Base-by-base conservation (phyloP, 768 basidiomycete genomes). In the Rhizopogon roseolus region DNA sequence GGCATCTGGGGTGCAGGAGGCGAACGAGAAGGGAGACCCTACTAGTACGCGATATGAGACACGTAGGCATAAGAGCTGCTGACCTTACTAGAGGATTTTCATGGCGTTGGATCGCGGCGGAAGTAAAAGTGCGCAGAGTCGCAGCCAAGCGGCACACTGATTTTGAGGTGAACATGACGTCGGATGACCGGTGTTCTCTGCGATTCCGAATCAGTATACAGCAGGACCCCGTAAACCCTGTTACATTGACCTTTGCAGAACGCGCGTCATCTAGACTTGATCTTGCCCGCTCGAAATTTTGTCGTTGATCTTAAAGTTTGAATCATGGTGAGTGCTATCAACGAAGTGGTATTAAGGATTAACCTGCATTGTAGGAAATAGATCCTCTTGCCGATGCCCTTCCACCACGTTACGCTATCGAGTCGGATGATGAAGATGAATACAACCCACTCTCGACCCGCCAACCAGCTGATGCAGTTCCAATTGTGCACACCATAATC, bases 361-460 rank as follows among this genome's bases (percentile, higher is more conserved):
- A 28, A 61, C n/a, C n/a, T 22, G 19, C 8, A 36, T 36, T 17
- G 29, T 22, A 80, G 82, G 77, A 84, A 56, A 55, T 73, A 25
- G 77, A 85, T 62, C 81, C 82, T 1, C 72, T 85, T 17, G 76
- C 75, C 54, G 84, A 85, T 60, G 71, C 71, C 46, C 69, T 71
- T 4, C 81, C 85, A 2, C 81, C 85, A 36, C 77, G 85, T 52
- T 75, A 86, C 56, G 79, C 79, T 37, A 67, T 85, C 46, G 85
- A 86, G 60, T 85, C 83, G 4, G 85, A 86, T 55, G 83, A 85
- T n/a, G 83, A 84, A 55, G 84, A 86, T 49, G 82, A 85, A 60
- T 72, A 73, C 56, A 78, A 79, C 50, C 79, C 79, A 13, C 63
- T 76, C 3, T 60, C 64, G 4, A 27, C 43, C 2, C 32, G 53